These are phyloP conservation scores for Claviceps sp. DNA, from an alignment of 2,329 filamentous ascomycete genomes.

Conservation along the genomic window DNA sequence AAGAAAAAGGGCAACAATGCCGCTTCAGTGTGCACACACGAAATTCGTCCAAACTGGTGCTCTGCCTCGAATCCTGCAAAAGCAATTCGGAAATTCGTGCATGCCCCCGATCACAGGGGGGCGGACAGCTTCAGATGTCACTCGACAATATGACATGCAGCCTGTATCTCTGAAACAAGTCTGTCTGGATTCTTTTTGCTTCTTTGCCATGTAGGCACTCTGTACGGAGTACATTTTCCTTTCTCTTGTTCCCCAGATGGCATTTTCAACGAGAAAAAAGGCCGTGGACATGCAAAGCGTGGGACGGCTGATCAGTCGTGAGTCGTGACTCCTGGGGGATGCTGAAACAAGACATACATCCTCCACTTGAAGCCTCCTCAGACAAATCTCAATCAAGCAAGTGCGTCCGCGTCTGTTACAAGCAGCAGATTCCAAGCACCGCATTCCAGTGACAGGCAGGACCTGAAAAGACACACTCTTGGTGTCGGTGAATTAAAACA, in stretches of 20 bases:
- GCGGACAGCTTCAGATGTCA: background rate
- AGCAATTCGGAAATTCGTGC: background rate
- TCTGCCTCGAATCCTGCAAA: background rate
- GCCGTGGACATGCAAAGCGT: too few species aligned
- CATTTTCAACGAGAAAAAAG: background rate
- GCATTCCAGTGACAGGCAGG: background rate
- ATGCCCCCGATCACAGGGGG: background rate
- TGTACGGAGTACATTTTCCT: background rate
- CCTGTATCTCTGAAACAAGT: background rate
- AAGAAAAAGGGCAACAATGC: background rate
- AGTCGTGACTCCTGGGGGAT: background rate
- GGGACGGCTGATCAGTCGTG: background rate
- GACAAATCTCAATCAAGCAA: background rate
- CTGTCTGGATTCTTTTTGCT: background rate
- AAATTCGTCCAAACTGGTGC: background rate
- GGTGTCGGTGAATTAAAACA: too few species aligned
- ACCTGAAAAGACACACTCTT: background rate
- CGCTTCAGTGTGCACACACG: background rate
- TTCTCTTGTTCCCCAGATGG: background rate
- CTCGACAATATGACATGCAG: background rate
- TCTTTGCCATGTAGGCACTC: background rate
- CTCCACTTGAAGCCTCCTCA: background rate
- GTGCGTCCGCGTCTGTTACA: background rate
- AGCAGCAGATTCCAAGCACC: background rate
- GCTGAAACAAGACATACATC: background rate